Evolutionary conservation across 1,139 yeast genomes (phyloP).

Genomic region (Saccharomyces hybrid): DNA sequence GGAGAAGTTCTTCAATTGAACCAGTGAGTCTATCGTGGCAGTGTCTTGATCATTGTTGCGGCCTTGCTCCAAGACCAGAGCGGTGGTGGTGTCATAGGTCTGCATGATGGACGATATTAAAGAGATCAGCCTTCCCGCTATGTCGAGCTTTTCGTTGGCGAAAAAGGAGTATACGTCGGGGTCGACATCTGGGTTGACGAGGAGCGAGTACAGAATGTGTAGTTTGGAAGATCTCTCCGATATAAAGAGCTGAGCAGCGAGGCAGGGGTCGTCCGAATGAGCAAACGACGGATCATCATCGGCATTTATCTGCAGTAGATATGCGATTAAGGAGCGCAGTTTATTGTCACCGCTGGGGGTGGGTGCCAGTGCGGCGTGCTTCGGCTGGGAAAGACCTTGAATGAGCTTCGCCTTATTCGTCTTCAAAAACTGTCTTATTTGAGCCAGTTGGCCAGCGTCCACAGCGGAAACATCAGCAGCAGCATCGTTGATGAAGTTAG

Average conservation of each 20-base stretch:
- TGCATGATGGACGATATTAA: not conserved
- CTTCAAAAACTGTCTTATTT: not conserved
- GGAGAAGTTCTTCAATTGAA: constrained; percentile 34
- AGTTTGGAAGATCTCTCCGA: not conserved
- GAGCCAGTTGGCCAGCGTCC: not conserved
- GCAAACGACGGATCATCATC: not conserved
- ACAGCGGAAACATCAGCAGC: not conserved
- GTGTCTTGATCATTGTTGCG: not conserved
- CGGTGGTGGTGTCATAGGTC: not conserved
- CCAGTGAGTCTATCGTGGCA: constrained; percentile 4
- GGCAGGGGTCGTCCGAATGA: not conserved
- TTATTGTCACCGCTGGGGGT: not conserved
- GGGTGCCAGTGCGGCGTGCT: too few relatives aligned
- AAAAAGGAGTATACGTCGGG: not conserved
- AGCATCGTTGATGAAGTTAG: not conserved
- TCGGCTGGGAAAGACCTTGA: not conserved
- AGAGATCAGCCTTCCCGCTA: not conserved
- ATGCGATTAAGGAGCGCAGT: not conserved
- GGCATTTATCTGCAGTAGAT: not conserved
- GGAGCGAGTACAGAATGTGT: not conserved
- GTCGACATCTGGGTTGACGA: not conserved
- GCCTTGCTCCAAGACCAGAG: not conserved
- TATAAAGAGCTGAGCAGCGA: not conserved
- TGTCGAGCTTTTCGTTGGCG: not conserved
- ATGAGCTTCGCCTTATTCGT: not conserved